Percentiles rank a stretch among this genome's conserved stretches.
Conservation (phyloP, 768 basidiomycete genomes). For the Cantharellus cinnabarinus region DNA sequence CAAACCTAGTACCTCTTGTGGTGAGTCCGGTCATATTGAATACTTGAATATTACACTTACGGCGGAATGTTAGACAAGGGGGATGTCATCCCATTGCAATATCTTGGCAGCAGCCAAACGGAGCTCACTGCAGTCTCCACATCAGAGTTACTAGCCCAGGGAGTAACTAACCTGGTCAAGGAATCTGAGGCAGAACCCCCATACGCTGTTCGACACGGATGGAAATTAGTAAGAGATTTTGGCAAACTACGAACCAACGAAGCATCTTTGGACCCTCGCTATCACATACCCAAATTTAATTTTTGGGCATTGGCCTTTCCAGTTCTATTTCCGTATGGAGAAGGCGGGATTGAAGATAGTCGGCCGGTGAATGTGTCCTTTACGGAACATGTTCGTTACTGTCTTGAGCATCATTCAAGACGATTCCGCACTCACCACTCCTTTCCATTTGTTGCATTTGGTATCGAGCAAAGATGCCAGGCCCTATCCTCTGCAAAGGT, state of each 20-base stretch:
- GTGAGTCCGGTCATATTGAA: too few relatives aligned
- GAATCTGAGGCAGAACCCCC: background rate
- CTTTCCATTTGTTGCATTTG: slow-evolving; percentile 2
- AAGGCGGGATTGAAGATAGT: slow-evolving; percentile 8
- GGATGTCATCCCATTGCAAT: slow-evolving; percentile 15
- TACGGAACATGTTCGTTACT: background rate
- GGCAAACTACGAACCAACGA: background rate
- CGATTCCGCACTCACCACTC: background rate
- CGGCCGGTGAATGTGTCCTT: background rate
- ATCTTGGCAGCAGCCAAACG: slow-evolving; percentile 7
- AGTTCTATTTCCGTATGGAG: slow-evolving; percentile 10
- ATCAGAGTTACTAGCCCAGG: slow-evolving; percentile 2
- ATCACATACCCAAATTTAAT: slow-evolving; percentile 2
- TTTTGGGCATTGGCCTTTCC: slow-evolving; percentile 8
- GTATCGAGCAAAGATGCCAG: background rate
- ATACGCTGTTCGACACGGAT: background rate
- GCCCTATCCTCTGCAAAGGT: slow-evolving; percentile 14
- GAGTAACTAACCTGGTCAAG: background rate
- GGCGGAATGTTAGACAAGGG: background rate
- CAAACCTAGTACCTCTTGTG: too few relatives aligned
- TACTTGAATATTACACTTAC: too few relatives aligned
- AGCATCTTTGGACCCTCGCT: background rate
- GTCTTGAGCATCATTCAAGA: background rate
- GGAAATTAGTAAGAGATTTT: background rate
- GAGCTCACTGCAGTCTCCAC: background rate